Conservation (phyloP, 306 rosid species). For the Mimosa pudica region DNA sequence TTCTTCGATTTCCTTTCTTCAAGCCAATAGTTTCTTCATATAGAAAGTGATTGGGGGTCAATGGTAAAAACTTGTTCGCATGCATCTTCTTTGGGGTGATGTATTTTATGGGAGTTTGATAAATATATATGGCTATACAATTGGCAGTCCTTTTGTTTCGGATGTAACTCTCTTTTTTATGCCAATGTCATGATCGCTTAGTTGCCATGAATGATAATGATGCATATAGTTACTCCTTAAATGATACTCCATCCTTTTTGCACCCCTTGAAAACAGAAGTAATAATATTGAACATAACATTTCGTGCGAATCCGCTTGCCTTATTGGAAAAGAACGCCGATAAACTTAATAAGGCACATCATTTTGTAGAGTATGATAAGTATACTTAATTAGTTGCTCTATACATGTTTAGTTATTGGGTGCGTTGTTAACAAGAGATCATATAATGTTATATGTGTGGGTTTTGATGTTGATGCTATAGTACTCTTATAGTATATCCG, state of each 20-base stretch:
- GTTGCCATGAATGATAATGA: constrained; percentile 13
- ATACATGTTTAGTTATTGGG: background rate
- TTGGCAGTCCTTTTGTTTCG: background rate
- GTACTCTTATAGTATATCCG: too few species aligned
- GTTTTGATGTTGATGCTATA: background rate
- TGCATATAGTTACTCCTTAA: background rate
- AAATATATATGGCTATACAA: background rate
- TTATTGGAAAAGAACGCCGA: constrained; percentile 27
- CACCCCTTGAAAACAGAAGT: constrained; percentile 17
- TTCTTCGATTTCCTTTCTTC: constrained; percentile 51
- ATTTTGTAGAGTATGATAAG: background rate
- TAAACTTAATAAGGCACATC: background rate
- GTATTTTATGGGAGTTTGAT: background rate
- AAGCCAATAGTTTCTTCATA: constrained; percentile 27
- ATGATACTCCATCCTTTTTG: constrained; percentile 8
- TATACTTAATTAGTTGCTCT: too few species aligned
- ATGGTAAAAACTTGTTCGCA: background rate
- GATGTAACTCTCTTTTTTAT: background rate
- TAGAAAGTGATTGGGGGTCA: background rate
- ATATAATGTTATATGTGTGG: background rate
- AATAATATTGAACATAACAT: background rate
- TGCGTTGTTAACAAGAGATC: background rate
- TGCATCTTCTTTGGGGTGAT: constrained; percentile 12
- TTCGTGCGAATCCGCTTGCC: background rate
- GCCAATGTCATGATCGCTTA: background rate